phyloP scores from a whole-genome alignment of 768 basidiomycete species.

The Galerina sulciceps region DNA sequence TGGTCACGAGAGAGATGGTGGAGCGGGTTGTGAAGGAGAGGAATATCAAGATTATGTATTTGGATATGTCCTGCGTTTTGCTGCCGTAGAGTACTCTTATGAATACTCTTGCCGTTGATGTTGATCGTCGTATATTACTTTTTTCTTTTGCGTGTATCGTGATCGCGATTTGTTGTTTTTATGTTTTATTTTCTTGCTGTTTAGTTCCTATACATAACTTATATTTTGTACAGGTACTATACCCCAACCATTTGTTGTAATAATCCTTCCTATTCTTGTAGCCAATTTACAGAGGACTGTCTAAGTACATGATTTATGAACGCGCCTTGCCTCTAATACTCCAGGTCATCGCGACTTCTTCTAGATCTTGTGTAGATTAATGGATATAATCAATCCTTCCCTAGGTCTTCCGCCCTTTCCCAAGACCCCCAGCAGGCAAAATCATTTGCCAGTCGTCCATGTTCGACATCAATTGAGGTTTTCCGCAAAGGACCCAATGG shows the following conservation, averaged over 20 bases:
- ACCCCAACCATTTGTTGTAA: constrained; percentile 2
- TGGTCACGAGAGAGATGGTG: constrained; percentile 44
- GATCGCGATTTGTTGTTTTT: not conserved
- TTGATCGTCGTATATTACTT: no score
- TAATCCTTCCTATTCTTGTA: constrained; percentile 5
- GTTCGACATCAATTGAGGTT: constrained; percentile 38
- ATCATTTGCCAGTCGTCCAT: constrained; percentile 43
- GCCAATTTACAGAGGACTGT: not conserved
- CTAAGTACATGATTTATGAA: no score
- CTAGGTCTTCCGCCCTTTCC: constrained; percentile 41
- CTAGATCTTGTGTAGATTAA: not conserved
- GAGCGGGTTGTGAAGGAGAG: constrained; percentile 68
- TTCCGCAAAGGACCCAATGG: constrained; percentile 42
- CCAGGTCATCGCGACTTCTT: not conserved
- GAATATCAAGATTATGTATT: constrained; percentile 71
- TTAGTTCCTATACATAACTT: not conserved
- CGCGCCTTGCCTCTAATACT: no score
- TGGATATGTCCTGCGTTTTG: constrained; percentile 62
- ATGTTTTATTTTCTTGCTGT: constrained; percentile 2
- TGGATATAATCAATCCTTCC: constrained; percentile 10
- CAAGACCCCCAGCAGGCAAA: constrained; percentile 50
- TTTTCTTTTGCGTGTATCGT: no score
- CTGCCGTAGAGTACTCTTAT: constrained; percentile 33
- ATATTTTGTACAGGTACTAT: constrained; percentile 12
- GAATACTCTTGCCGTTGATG: no score